Evolutionary conservation across 345 rosid genomes (phyloP).

Genomic region (Psidium guajava): DNA sequence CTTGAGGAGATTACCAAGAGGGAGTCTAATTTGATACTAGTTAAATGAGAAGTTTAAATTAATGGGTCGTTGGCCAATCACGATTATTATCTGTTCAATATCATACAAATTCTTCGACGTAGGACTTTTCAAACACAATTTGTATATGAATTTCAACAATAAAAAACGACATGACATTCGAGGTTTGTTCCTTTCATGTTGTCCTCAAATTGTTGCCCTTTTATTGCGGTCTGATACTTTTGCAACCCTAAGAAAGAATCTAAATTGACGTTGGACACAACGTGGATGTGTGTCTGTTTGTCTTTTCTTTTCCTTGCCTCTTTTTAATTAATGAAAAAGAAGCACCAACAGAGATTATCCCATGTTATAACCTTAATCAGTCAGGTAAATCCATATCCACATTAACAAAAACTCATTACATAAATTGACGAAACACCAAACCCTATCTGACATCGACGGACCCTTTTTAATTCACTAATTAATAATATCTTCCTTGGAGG

Average conservation of each 20-base stretch:
- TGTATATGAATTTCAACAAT: too few species aligned
- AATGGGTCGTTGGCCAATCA: not conserved
- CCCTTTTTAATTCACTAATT: not conserved
- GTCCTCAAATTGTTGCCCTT: not conserved
- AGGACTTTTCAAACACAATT: not conserved
- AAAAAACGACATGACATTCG: not conserved
- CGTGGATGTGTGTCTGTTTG: not conserved
- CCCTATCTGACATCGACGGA: not conserved
- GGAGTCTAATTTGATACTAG: too few species aligned
- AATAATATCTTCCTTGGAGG: not conserved
- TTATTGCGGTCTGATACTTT: not conserved
- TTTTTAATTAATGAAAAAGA: not conserved
- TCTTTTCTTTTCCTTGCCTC: not conserved
- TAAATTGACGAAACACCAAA: not conserved
- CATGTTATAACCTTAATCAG: not conserved
- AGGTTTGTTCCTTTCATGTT: not conserved
- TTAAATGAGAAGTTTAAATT: too few species aligned
- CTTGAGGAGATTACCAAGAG: not conserved
- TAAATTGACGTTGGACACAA: not conserved
- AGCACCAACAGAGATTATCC: not conserved
- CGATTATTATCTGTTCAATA: not conserved
- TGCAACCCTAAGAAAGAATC: not conserved
- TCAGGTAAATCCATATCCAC: not conserved
- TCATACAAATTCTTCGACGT: not conserved
- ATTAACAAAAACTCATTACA: not conserved